phyloP scores from a whole-genome alignment of 768 basidiomycete species.

The Leccinum olivaceopallidum region DNA sequence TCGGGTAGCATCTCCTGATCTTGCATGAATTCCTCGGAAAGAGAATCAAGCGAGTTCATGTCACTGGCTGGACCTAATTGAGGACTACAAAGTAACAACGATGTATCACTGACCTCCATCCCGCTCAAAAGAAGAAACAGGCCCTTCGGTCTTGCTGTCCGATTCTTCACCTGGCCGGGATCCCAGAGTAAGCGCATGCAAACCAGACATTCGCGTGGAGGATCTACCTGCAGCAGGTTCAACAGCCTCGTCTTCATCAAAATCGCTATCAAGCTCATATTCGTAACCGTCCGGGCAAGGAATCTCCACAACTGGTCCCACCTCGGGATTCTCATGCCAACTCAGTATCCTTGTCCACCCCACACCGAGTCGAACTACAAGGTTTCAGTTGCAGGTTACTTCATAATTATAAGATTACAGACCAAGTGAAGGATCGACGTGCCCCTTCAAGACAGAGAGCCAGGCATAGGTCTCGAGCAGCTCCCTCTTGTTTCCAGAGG shows the following conservation, averaged over 20 bases:
- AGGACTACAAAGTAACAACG: slow-evolving; percentile 1
- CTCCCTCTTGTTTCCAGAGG: background rate
- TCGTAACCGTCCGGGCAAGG: slow-evolving; percentile 13
- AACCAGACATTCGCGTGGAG: background rate
- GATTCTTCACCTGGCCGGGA: slow-evolving; percentile 8
- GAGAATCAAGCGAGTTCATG: background rate
- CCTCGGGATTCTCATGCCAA: background rate
- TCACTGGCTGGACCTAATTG: slow-evolving; percentile 9
- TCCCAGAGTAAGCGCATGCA: background rate
- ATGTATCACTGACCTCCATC: slow-evolving; percentile 8
- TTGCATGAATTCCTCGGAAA: slow-evolving; percentile 8
- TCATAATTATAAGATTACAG: background rate
- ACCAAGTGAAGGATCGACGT: slow-evolving; percentile 12
- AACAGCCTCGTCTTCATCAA: slow-evolving; percentile 19
- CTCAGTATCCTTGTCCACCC: slow-evolving; percentile 11
- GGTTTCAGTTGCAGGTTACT: slow-evolving; percentile 1
- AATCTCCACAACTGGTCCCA: slow-evolving; percentile 7
- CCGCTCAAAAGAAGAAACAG: slow-evolving; percentile 13
- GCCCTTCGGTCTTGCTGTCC: background rate
- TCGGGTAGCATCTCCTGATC: background rate
- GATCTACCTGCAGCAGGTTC: slow-evolving; percentile 3
- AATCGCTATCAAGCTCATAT: slow-evolving; percentile 28
- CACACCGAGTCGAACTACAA: slow-evolving; percentile 11
- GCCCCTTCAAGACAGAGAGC: slow-evolving; percentile 14
- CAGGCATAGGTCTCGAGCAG: slow-evolving; percentile 17